A percentile compares a stretch with the other conserved stretches of the same genome.
Conservation (phyloP, 2,329 filamentous ascomycete genomes). For the Nectriaceae sp. region DNA sequence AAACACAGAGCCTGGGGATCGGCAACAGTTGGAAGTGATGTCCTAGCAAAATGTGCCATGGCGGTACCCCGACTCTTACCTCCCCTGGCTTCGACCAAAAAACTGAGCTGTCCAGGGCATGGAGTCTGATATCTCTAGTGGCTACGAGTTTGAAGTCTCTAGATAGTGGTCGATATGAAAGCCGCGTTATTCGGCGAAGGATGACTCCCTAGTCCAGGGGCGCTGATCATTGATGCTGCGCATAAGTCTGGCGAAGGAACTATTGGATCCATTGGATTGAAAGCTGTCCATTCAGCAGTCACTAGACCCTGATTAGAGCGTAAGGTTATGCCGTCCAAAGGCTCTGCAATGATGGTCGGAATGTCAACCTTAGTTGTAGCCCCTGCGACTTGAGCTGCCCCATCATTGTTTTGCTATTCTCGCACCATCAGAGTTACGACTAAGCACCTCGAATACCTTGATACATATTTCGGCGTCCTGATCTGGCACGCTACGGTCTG, state of each 20-base stretch:
- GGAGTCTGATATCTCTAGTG: conserved; percentile 27
- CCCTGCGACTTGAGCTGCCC: conserved; percentile 40
- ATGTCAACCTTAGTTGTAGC: no score
- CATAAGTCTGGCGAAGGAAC: not conserved
- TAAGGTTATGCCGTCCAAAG: no score
- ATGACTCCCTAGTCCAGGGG: no score
- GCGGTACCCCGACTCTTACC: no score
- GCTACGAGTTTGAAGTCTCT: conserved; percentile 20
- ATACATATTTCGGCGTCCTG: conserved; percentile 42
- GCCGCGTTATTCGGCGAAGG: no score
- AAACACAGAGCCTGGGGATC: no score
- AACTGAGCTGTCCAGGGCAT: conserved; percentile 33
- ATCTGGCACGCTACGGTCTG: conserved; percentile 21
- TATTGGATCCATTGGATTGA: not conserved
- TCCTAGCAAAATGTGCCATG: no score
- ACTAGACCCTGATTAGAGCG: no score
- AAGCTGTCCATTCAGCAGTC: not conserved
- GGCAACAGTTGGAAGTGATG: no score
- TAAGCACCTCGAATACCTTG: conserved; percentile 38
- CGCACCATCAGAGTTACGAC: conserved; percentile 37
- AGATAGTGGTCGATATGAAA: no score
- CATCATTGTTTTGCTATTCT: conserved; percentile 52
- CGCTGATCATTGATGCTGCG: no score
- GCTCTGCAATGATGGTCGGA: no score
- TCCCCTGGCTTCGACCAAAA: conserved; percentile 1